Conservation (phyloP, 345 rosid species). For the Brassica nigra region DNA sequence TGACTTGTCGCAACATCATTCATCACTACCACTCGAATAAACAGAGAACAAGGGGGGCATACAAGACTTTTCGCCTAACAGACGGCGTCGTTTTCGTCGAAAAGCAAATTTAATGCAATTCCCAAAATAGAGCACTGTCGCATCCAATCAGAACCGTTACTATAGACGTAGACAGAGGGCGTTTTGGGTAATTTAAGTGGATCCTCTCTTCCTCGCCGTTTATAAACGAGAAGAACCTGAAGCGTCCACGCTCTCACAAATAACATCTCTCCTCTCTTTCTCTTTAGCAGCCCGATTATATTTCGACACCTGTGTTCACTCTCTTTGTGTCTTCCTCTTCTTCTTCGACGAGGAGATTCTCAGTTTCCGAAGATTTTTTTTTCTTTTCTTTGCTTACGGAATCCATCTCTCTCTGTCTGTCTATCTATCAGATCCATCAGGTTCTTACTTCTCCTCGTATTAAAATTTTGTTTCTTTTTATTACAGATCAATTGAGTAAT, state of each 20-base stretch:
- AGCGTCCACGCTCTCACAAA: constrained; percentile 2
- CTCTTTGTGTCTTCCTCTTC: constrained; percentile 13
- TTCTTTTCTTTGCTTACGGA: constrained; percentile 13
- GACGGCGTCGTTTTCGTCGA: constrained; percentile 40
- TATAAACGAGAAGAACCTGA: constrained; percentile 39
- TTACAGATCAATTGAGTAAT: background rate
- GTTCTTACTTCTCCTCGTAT: background rate
- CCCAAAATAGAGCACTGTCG: constrained; percentile 41
- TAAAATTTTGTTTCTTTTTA: background rate
- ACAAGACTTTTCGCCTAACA: background rate
- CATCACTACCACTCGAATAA: constrained; percentile 33
- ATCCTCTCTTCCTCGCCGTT: constrained; percentile 17
- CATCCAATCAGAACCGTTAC: constrained; percentile 42
- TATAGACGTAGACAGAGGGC: constrained; percentile 20
- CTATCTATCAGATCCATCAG: constrained; percentile 37
- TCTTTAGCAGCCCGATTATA: constrained; percentile 17
- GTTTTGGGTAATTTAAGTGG: background rate
- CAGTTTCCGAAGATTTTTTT: constrained; percentile 8
- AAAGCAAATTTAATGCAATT: constrained; percentile 29
- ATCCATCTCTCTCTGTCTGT: constrained; percentile 11
- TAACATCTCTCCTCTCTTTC: constrained; percentile 6
- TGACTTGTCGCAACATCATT: constrained; percentile 30
- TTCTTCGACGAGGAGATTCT: constrained; percentile 30
- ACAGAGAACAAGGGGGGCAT: constrained; percentile 13
- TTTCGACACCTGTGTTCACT: constrained; percentile 33